A percentile compares a stretch with the other conserved stretches of the same genome.
These are phyloP conservation scores for Hyaloscypha hepaticicola DNA, from an alignment of 495 filamentous ascomycete genomes.

Conservation along the genomic window DNA sequence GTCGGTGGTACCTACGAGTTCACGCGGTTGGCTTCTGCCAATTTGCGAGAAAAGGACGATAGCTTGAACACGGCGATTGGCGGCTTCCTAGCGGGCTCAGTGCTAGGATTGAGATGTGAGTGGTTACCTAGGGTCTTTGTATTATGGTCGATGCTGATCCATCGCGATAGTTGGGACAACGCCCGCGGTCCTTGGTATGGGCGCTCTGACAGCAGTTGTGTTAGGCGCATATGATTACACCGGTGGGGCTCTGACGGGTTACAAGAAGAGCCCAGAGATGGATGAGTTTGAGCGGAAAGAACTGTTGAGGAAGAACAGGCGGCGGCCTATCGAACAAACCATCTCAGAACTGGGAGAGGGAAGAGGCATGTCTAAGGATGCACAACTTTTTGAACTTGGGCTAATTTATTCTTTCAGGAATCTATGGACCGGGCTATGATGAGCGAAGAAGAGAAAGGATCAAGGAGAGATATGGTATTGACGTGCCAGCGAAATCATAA, in stretches of 20 bases:
- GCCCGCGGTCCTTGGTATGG: slow-evolving; percentile 77
- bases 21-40: slow-evolving; percentile 67
- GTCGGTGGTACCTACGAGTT: slow-evolving; percentile 81
- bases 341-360: slow-evolving; percentile 84
- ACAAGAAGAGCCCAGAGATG: slow-evolving; percentile 53
- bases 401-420: slow-evolving; percentile 54
- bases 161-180: slow-evolving; percentile 64
- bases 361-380: slow-evolving; percentile 59
- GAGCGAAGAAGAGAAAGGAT: slow-evolving; percentile 82
- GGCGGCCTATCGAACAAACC: slow-evolving; percentile 79
- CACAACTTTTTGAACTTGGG: slow-evolving; percentile 12
- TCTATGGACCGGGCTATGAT: slow-evolving; percentile 80
- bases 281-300: slow-evolving; percentile 85
- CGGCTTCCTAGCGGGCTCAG: slow-evolving; percentile 68
- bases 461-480: slow-evolving; percentile 88
- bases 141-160: background rate
- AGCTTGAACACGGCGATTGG: slow-evolving; percentile 66
- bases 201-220: slow-evolving; percentile 59
- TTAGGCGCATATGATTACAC: slow-evolving; percentile 75
- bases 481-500: slow-evolving; percentile 49
- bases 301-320: slow-evolving; percentile 66
- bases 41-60: slow-evolving; percentile 75
- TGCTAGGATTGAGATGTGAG: slow-evolving; percentile 64
- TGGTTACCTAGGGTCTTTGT: background rate
- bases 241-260: slow-evolving; percentile 63